Evolutionary conservation across 140 eudicot species (phyloP).

Genomic region (Oenanthe javanica): DNA sequence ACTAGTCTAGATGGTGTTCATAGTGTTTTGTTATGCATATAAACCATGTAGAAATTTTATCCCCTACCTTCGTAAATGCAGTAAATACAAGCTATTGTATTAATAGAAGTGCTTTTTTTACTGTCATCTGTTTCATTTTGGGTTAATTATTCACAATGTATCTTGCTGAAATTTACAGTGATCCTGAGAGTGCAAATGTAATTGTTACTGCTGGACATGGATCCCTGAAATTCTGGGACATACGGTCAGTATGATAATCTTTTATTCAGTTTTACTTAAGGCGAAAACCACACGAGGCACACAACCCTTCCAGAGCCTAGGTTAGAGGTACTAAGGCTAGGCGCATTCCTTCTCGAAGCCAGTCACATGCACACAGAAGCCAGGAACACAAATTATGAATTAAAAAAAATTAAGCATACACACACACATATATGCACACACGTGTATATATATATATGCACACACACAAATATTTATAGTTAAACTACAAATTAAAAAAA

Average conservation of each 20-base stretch:
- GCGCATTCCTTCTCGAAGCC: background rate
- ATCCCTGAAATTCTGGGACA: slow-evolving; percentile 88
- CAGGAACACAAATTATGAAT: background rate
- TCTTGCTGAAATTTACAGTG: slow-evolving; percentile 43
- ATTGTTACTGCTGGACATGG: slow-evolving; percentile 68
- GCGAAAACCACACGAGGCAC: background rate
- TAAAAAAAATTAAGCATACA: too few relatives aligned
- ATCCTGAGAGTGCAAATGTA: slow-evolving; percentile 67
- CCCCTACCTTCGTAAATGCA: background rate
- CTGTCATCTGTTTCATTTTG: background rate
- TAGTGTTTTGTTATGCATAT: too few relatives aligned
- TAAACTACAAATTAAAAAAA: background rate
- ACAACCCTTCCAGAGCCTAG: background rate
- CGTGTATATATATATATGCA: too few relatives aligned
- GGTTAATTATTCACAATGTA: background rate
- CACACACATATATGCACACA: too few relatives aligned
- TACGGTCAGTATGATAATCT: slow-evolving; percentile 52
- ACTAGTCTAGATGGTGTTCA: background rate
- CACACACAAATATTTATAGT: background rate
- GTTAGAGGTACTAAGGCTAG: background rate
- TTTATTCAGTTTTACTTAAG: background rate
- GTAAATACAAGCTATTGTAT: background rate
- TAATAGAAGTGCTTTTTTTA: background rate
- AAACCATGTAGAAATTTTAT: background rate
- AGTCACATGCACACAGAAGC: background rate